A percentile compares a stretch with the other conserved stretches of the same genome.
Conservation (phyloP, 805 yeast species). For the Jamesozyma rosinii region DNA sequence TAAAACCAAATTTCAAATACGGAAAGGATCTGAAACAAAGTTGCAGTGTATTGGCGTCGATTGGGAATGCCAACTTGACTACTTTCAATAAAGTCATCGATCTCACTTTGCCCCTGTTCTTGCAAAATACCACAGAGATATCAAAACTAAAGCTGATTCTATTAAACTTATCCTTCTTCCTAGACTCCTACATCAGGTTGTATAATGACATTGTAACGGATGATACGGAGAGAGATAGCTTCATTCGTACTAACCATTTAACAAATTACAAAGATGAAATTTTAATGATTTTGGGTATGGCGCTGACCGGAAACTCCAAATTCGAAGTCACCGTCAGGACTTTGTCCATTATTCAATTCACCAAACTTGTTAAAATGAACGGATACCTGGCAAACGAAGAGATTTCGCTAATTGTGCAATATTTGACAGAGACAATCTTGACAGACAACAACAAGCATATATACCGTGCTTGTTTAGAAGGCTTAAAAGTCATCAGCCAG, state of each 20-base stretch:
- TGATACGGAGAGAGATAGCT: background rate
- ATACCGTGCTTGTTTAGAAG: conserved; percentile 43
- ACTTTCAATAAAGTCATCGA: conserved; percentile 44
- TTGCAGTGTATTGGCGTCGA: conserved; percentile 46
- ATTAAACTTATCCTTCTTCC: conserved; percentile 50
- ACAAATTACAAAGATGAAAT: conserved; percentile 53
- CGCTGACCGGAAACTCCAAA: conserved; percentile 56
- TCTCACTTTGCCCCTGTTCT: conserved; percentile 37
- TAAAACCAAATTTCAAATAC: conserved; percentile 42
- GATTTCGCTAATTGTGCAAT: conserved; percentile 50
- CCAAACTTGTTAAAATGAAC: conserved; percentile 43
- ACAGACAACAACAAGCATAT: conserved; percentile 44
- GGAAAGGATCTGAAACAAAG: conserved; percentile 56
- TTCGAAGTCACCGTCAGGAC: conserved; percentile 63
- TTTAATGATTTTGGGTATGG: conserved; percentile 55
- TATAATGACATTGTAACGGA: conserved; percentile 27
- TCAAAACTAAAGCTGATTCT: conserved; percentile 52
- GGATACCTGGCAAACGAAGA: conserved; percentile 47
- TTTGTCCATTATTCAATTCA: conserved; percentile 55
- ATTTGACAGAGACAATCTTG: conserved; percentile 55
- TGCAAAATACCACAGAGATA: conserved; percentile 35
- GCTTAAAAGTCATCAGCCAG: conserved; percentile 39
- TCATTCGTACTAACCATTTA: conserved; percentile 3
- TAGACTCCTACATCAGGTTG: conserved; percentile 41
- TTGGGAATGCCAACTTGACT: conserved; percentile 39